These are phyloP conservation scores for Apocynum venetum DNA, from an alignment of 257 asterid species.

Conservation along the genomic window DNA sequence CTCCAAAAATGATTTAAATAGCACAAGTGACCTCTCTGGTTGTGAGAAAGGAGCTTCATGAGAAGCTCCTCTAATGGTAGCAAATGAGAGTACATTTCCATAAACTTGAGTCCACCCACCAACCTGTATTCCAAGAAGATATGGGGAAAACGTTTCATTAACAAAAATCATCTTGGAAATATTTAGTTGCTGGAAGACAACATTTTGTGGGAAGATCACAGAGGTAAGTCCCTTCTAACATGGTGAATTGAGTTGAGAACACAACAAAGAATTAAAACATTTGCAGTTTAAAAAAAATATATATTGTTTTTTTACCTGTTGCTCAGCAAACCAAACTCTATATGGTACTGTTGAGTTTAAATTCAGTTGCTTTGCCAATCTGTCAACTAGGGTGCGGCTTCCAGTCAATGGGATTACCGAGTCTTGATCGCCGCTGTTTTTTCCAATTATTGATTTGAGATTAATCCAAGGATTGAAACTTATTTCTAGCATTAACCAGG, in stretches of 20 bases:
- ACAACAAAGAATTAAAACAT: not conserved
- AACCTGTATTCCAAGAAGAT: conserved; percentile 33
- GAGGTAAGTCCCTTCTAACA: not conserved
- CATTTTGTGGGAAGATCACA: not conserved
- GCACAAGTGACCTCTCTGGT: conserved; percentile 64
- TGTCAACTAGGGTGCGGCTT: conserved; percentile 45
- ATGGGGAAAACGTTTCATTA: not conserved
- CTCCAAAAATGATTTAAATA: conserved; percentile 55
- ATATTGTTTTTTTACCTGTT: conserved; percentile 38
- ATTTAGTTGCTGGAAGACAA: not conserved
- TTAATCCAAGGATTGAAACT: not conserved
- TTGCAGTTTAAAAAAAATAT: not conserved
- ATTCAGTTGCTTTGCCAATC: conserved; percentile 41
- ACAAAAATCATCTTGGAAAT: no score
- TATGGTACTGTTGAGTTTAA: conserved; percentile 53
- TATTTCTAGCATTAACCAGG: not conserved
- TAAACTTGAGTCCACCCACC: conserved; percentile 77
- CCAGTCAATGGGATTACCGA: conserved; percentile 70
- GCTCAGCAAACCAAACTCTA: conserved; percentile 61
- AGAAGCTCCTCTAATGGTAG: conserved; percentile 72
- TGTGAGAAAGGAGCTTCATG: conserved; percentile 80
- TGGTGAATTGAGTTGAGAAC: not conserved
- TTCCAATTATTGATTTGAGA: not conserved
- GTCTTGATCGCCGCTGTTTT: conserved; percentile 72
- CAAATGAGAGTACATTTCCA: conserved; percentile 58